Conservation (phyloP, 345 rosid genomes). For the Zanthoxylum bungeanum region DNA sequence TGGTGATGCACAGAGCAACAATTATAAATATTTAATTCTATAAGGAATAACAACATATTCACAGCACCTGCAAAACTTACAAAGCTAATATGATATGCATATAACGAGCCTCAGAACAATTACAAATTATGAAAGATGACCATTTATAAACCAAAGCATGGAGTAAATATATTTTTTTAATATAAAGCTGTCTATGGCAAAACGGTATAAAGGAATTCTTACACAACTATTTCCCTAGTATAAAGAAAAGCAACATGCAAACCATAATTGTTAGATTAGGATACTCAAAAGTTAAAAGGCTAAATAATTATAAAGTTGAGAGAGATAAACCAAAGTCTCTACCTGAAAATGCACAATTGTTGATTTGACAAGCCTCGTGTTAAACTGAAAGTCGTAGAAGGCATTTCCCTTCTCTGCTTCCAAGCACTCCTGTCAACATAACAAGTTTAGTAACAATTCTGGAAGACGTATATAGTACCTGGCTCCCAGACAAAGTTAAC, state of each 20-base stretch:
- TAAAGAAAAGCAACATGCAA: background rate
- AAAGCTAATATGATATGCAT: constrained; percentile 21
- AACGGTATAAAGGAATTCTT: background rate
- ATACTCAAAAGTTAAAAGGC: background rate
- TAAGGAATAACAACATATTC: constrained; percentile 14
- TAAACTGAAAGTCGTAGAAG: constrained; percentile 79
- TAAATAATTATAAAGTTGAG: background rate
- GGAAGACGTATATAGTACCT: background rate
- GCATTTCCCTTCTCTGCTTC: constrained; percentile 62
- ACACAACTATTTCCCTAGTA: background rate
- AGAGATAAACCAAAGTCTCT: constrained; percentile 17
- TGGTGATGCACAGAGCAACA: constrained; percentile 28
- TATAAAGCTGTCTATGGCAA: too few relatives aligned
- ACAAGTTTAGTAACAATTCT: constrained; percentile 15
- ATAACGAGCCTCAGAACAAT: constrained; percentile 10
- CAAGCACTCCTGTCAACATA: constrained; percentile 60
- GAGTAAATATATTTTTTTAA: background rate
- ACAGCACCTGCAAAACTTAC: constrained; percentile 40
- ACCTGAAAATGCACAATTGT: constrained; percentile 98
- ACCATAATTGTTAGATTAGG: background rate
- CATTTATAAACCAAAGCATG: background rate
- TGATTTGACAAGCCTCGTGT: constrained; percentile 86
- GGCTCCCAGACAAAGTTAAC: background rate
- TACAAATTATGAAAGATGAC: background rate
- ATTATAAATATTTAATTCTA: constrained; percentile 23